Conservation (phyloP, 2,329 filamentous ascomycete genomes). For the Xenoacremonium recifei region DNA sequence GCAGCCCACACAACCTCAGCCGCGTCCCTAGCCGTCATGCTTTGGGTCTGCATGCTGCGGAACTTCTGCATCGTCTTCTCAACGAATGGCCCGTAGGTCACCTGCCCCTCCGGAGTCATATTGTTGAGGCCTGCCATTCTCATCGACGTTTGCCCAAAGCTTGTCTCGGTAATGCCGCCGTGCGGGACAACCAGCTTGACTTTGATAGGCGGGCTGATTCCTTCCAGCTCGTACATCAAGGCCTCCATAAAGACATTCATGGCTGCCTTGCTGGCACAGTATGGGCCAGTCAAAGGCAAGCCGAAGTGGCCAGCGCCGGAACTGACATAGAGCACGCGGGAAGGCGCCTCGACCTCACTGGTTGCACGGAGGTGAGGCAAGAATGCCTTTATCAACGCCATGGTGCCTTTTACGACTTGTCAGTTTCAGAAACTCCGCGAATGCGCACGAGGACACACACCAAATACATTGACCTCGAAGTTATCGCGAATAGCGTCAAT, state of each 20-base stretch:
- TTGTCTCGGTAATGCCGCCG: conserved; percentile 12
- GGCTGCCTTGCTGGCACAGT: conserved; percentile 19
- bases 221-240: conserved; percentile 10
- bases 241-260: conserved; percentile 10
- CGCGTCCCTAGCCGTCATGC: conserved; percentile 10
- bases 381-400: conserved; percentile 12
- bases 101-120: conserved; percentile 15
- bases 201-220: conserved; percentile 6
- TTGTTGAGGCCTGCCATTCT: conserved; percentile 13
- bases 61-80: conserved; percentile 14
- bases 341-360: conserved; percentile 6
- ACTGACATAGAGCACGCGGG: conserved; percentile 8
- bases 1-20: conserved; percentile 10
- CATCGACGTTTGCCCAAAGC: conserved; percentile 12
- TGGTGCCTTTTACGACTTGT: conserved; percentile 2
- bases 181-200: conserved; percentile 10
- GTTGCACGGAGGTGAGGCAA: conserved; percentile 11
- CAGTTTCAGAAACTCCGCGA: conserved; percentile 6
- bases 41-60: conserved; percentile 14
- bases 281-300: conserved; percentile 9
- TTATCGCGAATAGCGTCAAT: conserved; percentile 8
- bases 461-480: conserved; percentile 15
- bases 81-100: conserved; percentile 8
- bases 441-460: conserved; percentile 6
- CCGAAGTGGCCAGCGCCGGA: conserved; percentile 8